These are phyloP conservation scores for Peronospora tabacina DNA, from an alignment of 352 stramenopile genomes.

Conservation along the genomic window DNA sequence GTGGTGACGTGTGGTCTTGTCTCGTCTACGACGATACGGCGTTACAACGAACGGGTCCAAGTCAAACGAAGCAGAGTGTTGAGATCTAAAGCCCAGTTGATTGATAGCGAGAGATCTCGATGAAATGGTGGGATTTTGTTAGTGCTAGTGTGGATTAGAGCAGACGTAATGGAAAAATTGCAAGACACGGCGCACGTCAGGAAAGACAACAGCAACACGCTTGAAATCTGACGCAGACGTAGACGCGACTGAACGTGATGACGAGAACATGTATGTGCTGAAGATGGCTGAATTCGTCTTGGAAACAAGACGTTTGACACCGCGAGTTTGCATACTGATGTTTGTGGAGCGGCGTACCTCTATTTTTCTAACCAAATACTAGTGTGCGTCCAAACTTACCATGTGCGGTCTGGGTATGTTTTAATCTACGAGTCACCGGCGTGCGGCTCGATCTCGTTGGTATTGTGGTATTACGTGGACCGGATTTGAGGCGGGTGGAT, in stretches of 20 bases:
- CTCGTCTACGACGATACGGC: conserved; percentile 11
- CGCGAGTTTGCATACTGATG: conserved; percentile 12
- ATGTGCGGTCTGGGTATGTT: conserved; percentile 16
- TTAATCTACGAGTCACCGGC: conserved; percentile 18
- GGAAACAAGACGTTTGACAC: background rate
- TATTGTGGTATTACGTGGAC: conserved; percentile 15
- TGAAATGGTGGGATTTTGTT: conserved; percentile 12
- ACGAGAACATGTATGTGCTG: conserved; percentile 23
- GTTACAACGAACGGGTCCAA: background rate
- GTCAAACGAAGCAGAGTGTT: conserved; percentile 2
- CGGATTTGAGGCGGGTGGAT: conserved; percentile 9
- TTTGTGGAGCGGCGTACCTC: conserved; percentile 3
- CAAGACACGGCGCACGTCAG: conserved; percentile 7
- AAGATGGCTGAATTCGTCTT: conserved; percentile 8
- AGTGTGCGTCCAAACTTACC: conserved; percentile 14
- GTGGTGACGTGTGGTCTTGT: conserved; percentile 2
- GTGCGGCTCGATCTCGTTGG: conserved; percentile 18
- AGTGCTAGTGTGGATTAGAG: conserved; percentile 24
- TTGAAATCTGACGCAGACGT: background rate
- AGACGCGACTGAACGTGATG: background rate
- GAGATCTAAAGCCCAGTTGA: conserved; percentile 1
- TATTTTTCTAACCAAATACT: conserved; percentile 26
- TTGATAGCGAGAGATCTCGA: background rate
- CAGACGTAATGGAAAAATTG: conserved; percentile 14
- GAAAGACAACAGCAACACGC: background rate